A percentile compares a stretch with the other conserved stretches of the same genome.
Evolutionary conservation across 768 basidiomycete genomes (phyloP).

Genomic region (Leccinum imitatum): DNA sequence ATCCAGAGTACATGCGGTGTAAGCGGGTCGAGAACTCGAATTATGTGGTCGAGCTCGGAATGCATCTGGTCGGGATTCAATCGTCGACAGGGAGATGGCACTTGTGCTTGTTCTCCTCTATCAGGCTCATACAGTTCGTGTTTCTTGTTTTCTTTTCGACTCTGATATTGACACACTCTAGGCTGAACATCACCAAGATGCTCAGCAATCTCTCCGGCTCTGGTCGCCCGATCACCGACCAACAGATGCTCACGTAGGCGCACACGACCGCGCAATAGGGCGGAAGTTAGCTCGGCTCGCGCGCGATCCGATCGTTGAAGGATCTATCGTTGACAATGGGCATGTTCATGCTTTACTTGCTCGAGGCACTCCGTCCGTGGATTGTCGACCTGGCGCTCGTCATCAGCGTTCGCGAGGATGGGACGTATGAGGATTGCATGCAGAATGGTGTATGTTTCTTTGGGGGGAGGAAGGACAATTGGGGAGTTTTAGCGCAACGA

Average conservation of each 20-base stretch:
- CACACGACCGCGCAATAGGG: constrained; percentile 80
- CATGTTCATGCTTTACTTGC: constrained; percentile 88
- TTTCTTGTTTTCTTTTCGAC: not conserved
- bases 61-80: constrained; percentile 98
- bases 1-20: constrained; percentile 86
- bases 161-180: constrained; percentile 23
- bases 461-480: no score
- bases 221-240: constrained; percentile 85
- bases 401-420: constrained; percentile 53
- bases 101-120: constrained; percentile 95
- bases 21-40: constrained; percentile 99
- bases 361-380: constrained; percentile 89
- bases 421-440: constrained; percentile 83
- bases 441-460: constrained; percentile 68
- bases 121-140: constrained; percentile 88
- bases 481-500: no score
- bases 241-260: constrained; percentile 95
- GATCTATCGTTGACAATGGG: constrained; percentile 88
- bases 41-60: constrained; percentile 89
- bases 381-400: constrained; percentile 91
- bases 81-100: constrained; percentile 91
- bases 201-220: constrained; percentile 67
- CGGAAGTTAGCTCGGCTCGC: constrained; percentile 47
- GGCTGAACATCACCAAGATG: constrained; percentile 89
- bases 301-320: constrained; percentile 87